Conservation (phyloP, 257 asterid genomes). For the Nyctanthes arbortristis region DNA sequence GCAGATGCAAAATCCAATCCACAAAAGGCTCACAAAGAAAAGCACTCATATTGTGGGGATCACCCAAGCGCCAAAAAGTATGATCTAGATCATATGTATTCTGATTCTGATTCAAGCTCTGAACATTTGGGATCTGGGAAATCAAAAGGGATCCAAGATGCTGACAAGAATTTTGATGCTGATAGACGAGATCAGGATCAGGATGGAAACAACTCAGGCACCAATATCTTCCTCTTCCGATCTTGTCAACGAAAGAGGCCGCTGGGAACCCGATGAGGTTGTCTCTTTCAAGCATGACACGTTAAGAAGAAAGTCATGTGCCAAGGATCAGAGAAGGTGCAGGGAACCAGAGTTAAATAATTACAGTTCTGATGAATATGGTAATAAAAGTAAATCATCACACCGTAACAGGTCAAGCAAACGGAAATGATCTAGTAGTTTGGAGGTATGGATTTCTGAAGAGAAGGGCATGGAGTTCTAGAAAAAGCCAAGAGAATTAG, state of each 20-base stretch:
- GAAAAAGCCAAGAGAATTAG: neutral
- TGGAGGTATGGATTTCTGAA: slow-evolving; percentile 8
- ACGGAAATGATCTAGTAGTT: neutral
- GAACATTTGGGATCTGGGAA: slow-evolving; percentile 15
- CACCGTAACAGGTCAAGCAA: slow-evolving; percentile 8
- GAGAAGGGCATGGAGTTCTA: neutral
- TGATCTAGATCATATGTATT: slow-evolving; percentile 19
- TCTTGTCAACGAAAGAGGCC: slow-evolving; percentile 41
- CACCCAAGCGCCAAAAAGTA: slow-evolving; percentile 12
- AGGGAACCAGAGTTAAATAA: slow-evolving; percentile 7
- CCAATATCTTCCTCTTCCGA: slow-evolving; percentile 21
- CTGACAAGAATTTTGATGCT: slow-evolving; percentile 24
- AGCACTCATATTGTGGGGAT: slow-evolving; percentile 24
- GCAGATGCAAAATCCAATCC: no score
- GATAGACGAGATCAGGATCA: slow-evolving; percentile 1
- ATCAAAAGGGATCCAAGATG: slow-evolving; percentile 32
- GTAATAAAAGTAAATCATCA: slow-evolving; percentile 2
- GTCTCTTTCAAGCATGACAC: slow-evolving; percentile 16
- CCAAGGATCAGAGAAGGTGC: neutral
- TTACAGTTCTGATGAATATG: neutral
- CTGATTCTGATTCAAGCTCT: slow-evolving; percentile 31
- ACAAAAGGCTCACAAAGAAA: slow-evolving; percentile 2
- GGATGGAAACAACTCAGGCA: slow-evolving; percentile 14
- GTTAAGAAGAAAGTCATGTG: slow-evolving; percentile 14
- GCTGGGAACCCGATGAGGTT: slow-evolving; percentile 53